Evolutionary conservation across 2,329 filamentous ascomycete species (phyloP), one percentile per base, ranked within the genome.

Genomic region (Aspergillus jensenii): DNA sequence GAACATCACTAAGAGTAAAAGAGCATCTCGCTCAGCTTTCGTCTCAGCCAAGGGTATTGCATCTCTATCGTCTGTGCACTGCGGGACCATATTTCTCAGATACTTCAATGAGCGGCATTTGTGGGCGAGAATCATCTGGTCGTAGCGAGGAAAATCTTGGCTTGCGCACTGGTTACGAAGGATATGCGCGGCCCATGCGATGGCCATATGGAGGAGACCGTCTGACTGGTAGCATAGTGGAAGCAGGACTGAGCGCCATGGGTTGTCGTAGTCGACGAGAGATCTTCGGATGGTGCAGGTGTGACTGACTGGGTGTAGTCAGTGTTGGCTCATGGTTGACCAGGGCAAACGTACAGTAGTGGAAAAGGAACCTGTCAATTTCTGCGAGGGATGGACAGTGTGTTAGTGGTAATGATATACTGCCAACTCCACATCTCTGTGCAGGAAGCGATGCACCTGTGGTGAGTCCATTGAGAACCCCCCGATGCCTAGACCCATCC

Each of bases 151-250:
- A 3, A 47, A 11, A 21, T 54, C 52, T 15, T 33, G 52, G 6
- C 19, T 21, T n/a, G 33, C 31, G n/a, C 27, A 54, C 2, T 54
- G 51, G 41, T 54, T 54, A 6, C 51, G 51, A n/a, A 54, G 51
- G 31, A 17, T 45, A 41, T 54, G 51, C n/a, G 51, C 51, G 12
- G 51, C 41, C 51, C 51, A 54, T 12, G 51, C 51, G n/a, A 54
- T 31, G 15, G 51, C 52, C 25, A 54, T 54, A 27, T 54, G 33
- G 12, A 54, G 52, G 23, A 40, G 52, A 2, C 52, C 52, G 2
- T 54, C 52, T 11, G 52, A 47, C 21, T 54, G 31, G 31, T 25
- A 47, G 4, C 52, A 47, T 0, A 54, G 15, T 14, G 52, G 52
- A 21, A 54, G 52, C 9, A 47, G 8, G 1, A 40, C 43, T 21